Conservation (phyloP, 768 basidiomycete species). For the Cystobasidium ongulense region DNA sequence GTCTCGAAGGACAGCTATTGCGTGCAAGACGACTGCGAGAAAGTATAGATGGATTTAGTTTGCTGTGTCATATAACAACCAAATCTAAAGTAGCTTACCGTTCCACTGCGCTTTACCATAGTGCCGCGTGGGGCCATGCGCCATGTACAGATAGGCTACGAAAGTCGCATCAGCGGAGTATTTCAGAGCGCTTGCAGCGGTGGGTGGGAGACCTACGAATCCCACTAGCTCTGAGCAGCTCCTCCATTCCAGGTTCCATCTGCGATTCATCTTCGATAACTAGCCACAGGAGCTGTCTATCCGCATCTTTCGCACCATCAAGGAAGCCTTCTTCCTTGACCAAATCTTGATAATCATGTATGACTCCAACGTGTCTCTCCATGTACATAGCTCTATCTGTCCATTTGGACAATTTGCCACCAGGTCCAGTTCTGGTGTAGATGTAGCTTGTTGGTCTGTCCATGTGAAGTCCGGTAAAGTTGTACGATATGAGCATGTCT, state of each 20-base stretch:
- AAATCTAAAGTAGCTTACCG: not conserved
- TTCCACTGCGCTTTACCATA: conserved; percentile 31
- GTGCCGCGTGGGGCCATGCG: conserved; percentile 24
- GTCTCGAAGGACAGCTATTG: conserved; percentile 19
- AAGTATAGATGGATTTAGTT: not conserved
- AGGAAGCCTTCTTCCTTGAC: conserved; percentile 6
- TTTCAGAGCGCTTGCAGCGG: too few species aligned
- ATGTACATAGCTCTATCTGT: conserved; percentile 16
- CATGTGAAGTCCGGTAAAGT: conserved; percentile 14
- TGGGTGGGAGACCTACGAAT: conserved; percentile 17
- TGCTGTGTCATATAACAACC: not conserved
- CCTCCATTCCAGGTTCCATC: conserved; percentile 19
- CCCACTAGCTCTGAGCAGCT: not conserved
- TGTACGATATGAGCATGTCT: conserved; percentile 24
- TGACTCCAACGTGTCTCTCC: conserved; percentile 10
- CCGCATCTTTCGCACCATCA: conserved; percentile 12
- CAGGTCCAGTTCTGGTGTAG: conserved; percentile 25
- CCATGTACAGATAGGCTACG: conserved; percentile 19
- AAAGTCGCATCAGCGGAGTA: not conserved
- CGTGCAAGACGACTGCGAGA: conserved; percentile 13
- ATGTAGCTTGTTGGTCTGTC: conserved; percentile 22
- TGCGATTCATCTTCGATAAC: conserved; percentile 18
- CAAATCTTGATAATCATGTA: not conserved
- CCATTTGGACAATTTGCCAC: conserved; percentile 18
- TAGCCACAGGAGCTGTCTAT: conserved; percentile 23